Conservation (phyloP, 2,329 filamentous ascomycete genomes). For the Beauveria sp. region DNA sequence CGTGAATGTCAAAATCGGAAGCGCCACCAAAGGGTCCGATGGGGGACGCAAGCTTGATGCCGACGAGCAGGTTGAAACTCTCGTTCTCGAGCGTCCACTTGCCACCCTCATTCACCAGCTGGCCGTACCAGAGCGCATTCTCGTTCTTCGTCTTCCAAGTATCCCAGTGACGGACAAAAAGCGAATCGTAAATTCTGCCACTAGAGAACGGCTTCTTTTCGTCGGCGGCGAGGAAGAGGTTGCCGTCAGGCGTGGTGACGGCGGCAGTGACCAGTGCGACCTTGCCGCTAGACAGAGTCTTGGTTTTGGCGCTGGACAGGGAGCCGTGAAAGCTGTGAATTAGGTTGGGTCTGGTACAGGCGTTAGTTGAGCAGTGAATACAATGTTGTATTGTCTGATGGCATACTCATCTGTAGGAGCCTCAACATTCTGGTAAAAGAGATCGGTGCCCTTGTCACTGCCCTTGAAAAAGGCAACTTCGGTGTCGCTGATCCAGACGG, state of each 20-base stretch:
- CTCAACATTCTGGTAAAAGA: conserved; percentile 32
- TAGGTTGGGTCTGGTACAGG: conserved; percentile 27
- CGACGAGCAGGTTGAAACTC: conserved; percentile 57
- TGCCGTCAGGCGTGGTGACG: conserved; percentile 58
- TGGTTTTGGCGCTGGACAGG: conserved; percentile 53
- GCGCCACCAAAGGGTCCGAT: conserved; percentile 72
- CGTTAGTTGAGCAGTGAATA: neutral
- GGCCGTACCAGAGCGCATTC: conserved; percentile 66
- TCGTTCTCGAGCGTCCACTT: conserved; percentile 34
- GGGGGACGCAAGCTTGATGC: conserved; percentile 54
- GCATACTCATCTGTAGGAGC: conserved; percentile 33
- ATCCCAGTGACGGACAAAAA: conserved; percentile 82
- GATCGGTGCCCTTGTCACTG: conserved; percentile 38
- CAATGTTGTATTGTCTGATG: neutral
- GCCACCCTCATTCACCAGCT: conserved; percentile 39
- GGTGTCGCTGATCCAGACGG: conserved; percentile 67
- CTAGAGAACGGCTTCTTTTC: conserved; percentile 53
- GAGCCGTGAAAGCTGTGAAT: conserved; percentile 42
- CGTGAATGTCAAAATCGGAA: conserved; percentile 71
- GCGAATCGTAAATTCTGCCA: conserved; percentile 63
- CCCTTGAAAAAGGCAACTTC: conserved; percentile 50
- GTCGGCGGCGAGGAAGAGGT: conserved; percentile 58
- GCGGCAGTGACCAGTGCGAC: conserved; percentile 54
- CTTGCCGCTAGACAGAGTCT: conserved; percentile 39
- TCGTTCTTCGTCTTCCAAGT: conserved; percentile 61